phyloP scores from a whole-genome alignment of 2,329 filamentous ascomycete species.

The Teratosphaeria destructans region DNA sequence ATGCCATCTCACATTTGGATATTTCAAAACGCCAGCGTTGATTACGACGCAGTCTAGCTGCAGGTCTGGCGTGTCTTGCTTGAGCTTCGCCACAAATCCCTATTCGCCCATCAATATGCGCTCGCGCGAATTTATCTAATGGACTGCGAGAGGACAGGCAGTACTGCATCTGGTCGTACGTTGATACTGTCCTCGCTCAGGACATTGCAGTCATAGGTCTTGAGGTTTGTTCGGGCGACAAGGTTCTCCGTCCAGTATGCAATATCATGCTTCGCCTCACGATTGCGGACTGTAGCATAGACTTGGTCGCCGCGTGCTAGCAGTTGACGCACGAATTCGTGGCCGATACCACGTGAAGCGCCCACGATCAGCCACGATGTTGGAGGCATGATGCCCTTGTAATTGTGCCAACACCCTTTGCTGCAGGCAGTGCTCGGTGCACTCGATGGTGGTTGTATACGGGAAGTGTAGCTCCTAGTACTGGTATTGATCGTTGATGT shows the following conservation, averaged over 20 bases:
- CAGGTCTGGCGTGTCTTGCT: conserved; percentile 27
- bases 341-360: conserved; percentile 39
- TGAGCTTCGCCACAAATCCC: neutral
- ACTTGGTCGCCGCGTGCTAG: conserved; percentile 38
- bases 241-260: conserved; percentile 6
- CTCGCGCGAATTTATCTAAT: neutral
- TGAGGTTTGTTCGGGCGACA: conserved; percentile 1
- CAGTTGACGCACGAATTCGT: conserved; percentile 44
- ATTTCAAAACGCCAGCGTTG: conserved; percentile 47
- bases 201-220: conserved; percentile 38
- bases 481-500: neutral
- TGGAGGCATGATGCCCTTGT: neutral
- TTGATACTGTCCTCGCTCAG: conserved; percentile 42
- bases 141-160: conserved; percentile 16
- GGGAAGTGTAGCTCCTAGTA: too few relatives aligned
- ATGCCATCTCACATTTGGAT: conserved; percentile 41
- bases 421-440: neutral
- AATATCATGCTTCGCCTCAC: conserved; percentile 15
- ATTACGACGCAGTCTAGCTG: conserved; percentile 46
- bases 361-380: conserved; percentile 37
- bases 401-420: neutral
- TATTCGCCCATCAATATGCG: neutral
- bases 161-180: conserved; percentile 16
- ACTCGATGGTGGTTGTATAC: neutral
- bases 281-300: conserved; percentile 41